Evolutionary conservation across 2,329 filamentous ascomycete species (phyloP).

Genomic region (Aspergillus spinulosporus): DNA sequence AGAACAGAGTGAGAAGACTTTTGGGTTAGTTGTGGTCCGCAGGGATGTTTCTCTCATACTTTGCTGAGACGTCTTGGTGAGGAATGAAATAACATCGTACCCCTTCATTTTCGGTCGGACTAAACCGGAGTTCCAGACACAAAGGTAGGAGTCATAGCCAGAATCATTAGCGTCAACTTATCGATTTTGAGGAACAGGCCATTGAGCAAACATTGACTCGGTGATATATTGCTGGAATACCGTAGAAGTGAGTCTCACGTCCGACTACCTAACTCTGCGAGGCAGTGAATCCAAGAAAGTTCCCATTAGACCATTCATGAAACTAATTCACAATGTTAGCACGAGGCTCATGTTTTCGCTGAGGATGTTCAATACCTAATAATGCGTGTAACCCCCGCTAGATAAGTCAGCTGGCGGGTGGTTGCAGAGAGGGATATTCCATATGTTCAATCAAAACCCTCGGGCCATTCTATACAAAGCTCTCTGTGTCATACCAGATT

Average conservation of each 20-base stretch:
- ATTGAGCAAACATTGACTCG: neutral
- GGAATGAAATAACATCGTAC: neutral
- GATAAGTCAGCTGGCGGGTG: neutral
- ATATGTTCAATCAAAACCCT: neutral
- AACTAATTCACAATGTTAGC: neutral
- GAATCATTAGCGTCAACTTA: neutral
- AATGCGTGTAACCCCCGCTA: neutral
- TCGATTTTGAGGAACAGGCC: neutral
- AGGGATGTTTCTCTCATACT: slow-evolving; percentile 5
- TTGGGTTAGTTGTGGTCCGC: neutral
- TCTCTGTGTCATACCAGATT: neutral
- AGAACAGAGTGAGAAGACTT: neutral
- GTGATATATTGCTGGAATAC: neutral
- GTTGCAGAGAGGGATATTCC: neutral
- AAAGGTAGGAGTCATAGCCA: neutral
- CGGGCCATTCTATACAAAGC: neutral
- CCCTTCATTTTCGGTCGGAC: neutral
- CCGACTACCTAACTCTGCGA: neutral
- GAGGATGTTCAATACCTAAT: neutral
- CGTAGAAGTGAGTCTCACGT: neutral
- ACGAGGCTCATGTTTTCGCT: neutral
- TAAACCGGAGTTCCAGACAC: neutral
- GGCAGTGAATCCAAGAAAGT: neutral
- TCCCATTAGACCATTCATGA: neutral
- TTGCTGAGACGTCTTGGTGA: neutral